Evolutionary conservation across 148 eudicot genomes (phyloP), one percentile per base, ranked within the genome.

Genomic region (Dianthus caryophyllus): DNA sequence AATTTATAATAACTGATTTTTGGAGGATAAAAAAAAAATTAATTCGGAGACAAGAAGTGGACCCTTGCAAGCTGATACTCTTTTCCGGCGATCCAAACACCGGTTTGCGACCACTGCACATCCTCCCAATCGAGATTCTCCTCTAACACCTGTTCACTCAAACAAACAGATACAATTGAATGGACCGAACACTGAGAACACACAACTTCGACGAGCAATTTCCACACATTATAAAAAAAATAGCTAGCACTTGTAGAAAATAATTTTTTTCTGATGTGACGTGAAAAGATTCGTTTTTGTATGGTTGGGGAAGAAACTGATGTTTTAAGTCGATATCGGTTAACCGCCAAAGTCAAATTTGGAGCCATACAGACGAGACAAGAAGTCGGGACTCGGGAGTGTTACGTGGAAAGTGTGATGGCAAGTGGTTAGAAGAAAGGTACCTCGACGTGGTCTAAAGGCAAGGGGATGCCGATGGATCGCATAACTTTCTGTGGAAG

Each of bases 81-180:
- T 67, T 82, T 93, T 66, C 98, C 96, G 25, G 81, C 81, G 18
- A 93, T 77, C 84, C 79, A 83, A 63, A 86, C 96, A 30, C 98
- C 98, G 0, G 88, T 90, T 68, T 87, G 90, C 24, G 96, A 85
- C 98, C 98, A 93, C 76, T 71, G 77, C 60, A 89, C 85, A 80
- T 90, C 95, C 58, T 90, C 98, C 98, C 96, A 93, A 49, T 90
- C 95, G 48, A 93, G 71, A 79, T 93, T 86, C 54, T 89, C 95
- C 70, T 81, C 90, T 79, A 93, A 38, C 47, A 90, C 92, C 98
- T 93, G 83, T 71, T 63, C 31, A n/a, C n/a, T n/a, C n/a, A n/a
- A n/a, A n/a, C n/a, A n/a, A n/a, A n/a, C n/a, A n/a, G n/a, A n/a
- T n/a, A n/a, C n/a, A n/a, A n/a, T n/a, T n/a, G n/a, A n/a, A n/a